Base-by-base conservation (phyloP, 768 basidiomycete genomes). In the Phaeotremella skinneri region DNA sequence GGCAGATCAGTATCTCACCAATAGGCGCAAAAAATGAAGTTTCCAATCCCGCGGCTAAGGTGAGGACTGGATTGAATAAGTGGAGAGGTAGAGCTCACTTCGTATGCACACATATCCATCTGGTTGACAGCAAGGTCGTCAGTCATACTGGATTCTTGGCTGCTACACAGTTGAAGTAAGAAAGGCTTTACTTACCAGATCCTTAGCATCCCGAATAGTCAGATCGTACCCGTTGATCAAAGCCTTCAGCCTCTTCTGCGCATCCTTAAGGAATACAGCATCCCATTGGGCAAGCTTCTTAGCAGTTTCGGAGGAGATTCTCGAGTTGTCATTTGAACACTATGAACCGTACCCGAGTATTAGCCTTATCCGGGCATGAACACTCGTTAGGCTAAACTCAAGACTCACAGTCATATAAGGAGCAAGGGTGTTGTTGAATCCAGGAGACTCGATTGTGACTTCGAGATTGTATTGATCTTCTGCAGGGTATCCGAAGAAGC, bases 381-480 rank as follows among this genome's bases (percentile, higher is more conserved):
- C 6, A 52, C 30, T 27, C 20, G 21, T 6, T 11, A 32, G 4
- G 26, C 23, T 49, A 29, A 54, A 23, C 39, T 17, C 37, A 23
- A 26, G 31, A 64, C 65, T 62, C 25, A 67, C 69, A 79, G 88
- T 90, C 57, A 82, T 82, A 64, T 91, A 92, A 2, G 91, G 91
- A 0, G 90, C 82, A 3, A 96, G 83, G 1, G 91, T 91, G 73
- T 88, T 88, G 77, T 90, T 90, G 70, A 87, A 88, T 3, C 82
- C 83, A 0, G 76, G 45, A 11, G 78, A 81, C 74, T 91, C 88
- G 48, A 90, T 87, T 21, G 83, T 88, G 53, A 90, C 84, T 47
- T 84, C 84, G 72, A 90, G 85, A 61, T 89, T 85, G 68, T 88
- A 90, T 31, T 89, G 83, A 11, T 87, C 66, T 48, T 70, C 82